These are phyloP conservation scores for Sclerospora graminicola DNA, from an alignment of 352 stramenopile genomes.

Conservation along the genomic window DNA sequence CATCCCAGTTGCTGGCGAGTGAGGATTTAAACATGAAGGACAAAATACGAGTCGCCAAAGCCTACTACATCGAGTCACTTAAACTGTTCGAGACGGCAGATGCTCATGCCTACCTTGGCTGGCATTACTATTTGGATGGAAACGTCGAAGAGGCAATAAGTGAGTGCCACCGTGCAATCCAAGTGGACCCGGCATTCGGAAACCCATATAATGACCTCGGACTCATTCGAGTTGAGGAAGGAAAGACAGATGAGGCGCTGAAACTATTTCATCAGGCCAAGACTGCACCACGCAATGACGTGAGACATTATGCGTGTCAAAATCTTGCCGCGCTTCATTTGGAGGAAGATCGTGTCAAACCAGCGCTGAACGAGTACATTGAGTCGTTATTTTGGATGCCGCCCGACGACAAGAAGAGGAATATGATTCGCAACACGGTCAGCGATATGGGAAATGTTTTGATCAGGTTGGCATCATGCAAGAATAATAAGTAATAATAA, in stretches of 20 bases:
- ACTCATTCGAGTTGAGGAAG: slow-evolving; percentile 51
- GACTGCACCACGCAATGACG: slow-evolving; percentile 43
- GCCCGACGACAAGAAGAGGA: slow-evolving; percentile 24
- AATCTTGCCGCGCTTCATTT: slow-evolving; percentile 58
- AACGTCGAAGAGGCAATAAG: slow-evolving; percentile 37
- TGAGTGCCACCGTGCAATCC: slow-evolving; percentile 53
- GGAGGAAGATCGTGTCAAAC: slow-evolving; percentile 51
- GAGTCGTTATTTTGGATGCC: slow-evolving; percentile 63
- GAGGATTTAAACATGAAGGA: slow-evolving; percentile 31
- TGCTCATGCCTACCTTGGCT: slow-evolving; percentile 54
- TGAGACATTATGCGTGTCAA: slow-evolving; percentile 55
- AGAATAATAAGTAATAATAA: slow-evolving; percentile 6
- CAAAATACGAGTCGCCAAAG: slow-evolving; percentile 45
- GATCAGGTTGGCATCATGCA: slow-evolving; percentile 35
- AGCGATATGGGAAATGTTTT: slow-evolving; percentile 56
- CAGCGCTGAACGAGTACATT: slow-evolving; percentile 65
- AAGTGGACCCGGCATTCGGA: slow-evolving; percentile 54
- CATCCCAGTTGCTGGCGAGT: slow-evolving; percentile 32
- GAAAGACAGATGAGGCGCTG: slow-evolving; percentile 39
- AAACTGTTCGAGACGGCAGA: slow-evolving; percentile 57
- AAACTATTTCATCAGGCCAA: slow-evolving; percentile 59
- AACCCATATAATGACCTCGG: slow-evolving; percentile 71
- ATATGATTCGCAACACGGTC: slow-evolving; percentile 58
- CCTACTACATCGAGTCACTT: slow-evolving; percentile 61
- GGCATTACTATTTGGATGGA: slow-evolving; percentile 54